Evolutionary conservation across 805 yeast genomes (phyloP).

Genomic region (Lachancea dasiensis): DNA sequence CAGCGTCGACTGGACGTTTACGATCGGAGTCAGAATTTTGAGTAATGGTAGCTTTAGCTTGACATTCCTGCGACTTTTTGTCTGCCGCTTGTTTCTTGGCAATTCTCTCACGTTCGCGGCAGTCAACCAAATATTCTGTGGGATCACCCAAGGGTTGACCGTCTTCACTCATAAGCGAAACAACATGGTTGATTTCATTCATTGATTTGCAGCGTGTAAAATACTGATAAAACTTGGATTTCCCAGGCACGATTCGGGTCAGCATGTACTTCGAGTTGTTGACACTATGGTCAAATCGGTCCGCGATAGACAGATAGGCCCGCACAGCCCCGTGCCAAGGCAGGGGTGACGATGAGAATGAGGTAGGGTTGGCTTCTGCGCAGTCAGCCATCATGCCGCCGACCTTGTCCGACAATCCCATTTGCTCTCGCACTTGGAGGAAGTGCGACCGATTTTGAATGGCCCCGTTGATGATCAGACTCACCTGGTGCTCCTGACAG

Average conservation of each 20-base stretch:
- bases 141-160: conserved; percentile 23
- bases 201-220: conserved; percentile 51
- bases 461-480: conserved; percentile 80
- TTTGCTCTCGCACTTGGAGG: conserved; percentile 42
- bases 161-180: conserved; percentile 14
- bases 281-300: conserved; percentile 51
- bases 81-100: conserved; percentile 14
- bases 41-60: conserved; percentile 6
- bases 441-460: conserved; percentile 52
- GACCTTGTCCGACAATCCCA: conserved; percentile 44
- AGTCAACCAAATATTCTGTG: conserved; percentile 12
- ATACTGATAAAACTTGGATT: conserved; percentile 49
- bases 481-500: conserved; percentile 56
- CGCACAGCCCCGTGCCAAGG: conserved; percentile 51
- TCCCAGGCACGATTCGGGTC: conserved; percentile 74
- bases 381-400: conserved; percentile 93
- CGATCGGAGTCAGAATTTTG: neutral
- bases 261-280: conserved; percentile 80
- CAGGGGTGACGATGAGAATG: conserved; percentile 45
- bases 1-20: neutral
- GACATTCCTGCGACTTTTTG: conserved; percentile 12
- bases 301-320: conserved; percentile 53
- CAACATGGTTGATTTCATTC: conserved; percentile 39
- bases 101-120: conserved; percentile 17
- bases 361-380: conserved; percentile 83